phyloP scores from a whole-genome alignment of 2,329 filamentous ascomycete genomes.

The Calonectria pseudoreteaudii region DNA sequence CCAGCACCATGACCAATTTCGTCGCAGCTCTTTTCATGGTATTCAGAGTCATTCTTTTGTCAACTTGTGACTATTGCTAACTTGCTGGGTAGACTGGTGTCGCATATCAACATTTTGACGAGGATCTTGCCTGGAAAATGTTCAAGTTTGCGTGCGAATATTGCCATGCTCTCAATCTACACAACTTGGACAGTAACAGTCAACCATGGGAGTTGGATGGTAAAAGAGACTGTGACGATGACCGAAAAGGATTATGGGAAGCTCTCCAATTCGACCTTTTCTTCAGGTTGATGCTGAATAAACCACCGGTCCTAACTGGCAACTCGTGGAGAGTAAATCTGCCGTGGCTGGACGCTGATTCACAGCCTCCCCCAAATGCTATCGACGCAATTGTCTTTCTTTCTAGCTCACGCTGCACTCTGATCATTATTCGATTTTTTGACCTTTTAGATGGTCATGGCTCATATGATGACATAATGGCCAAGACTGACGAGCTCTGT shows the following conservation, averaged over 20 bases:
- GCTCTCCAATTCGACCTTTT: neutral
- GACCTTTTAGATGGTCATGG: neutral
- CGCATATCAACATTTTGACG: constrained; percentile 1
- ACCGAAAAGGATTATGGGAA: neutral
- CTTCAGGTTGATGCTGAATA: neutral
- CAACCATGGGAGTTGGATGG: neutral
- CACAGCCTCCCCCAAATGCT: neutral
- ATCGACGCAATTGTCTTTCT: neutral
- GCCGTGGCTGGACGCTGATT: neutral
- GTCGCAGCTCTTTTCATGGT: neutral
- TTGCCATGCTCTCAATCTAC: constrained; percentile 5
- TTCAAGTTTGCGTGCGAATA: constrained; percentile 5
- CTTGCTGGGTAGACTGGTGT: neutral
- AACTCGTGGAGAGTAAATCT: neutral
- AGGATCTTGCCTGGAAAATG: constrained; percentile 5
- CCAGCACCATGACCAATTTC: neutral
- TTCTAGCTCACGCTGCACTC: neutral
- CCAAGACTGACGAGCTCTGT: neutral
- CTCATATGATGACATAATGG: neutral
- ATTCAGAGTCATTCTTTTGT: too few relatives aligned
- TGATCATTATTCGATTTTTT: neutral
- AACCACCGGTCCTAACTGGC: neutral
- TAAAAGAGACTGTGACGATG: neutral
- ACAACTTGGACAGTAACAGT: neutral
- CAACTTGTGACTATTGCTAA: neutral